Evolutionary conservation across 1,139 yeast species (phyloP).

Genomic region (Kodamaea derodonti): DNA sequence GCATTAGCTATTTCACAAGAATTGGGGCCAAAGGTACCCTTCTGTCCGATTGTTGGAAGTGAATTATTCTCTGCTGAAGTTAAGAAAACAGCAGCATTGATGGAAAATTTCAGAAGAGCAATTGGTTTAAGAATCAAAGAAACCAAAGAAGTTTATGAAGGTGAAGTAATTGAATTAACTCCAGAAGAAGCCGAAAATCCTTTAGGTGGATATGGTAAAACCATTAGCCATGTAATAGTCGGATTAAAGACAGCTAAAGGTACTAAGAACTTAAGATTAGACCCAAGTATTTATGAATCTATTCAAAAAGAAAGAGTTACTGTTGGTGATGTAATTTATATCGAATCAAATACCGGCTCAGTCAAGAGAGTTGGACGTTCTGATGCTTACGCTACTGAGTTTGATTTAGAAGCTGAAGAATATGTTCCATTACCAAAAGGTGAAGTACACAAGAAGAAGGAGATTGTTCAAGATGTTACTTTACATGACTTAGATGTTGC

Average conservation of each 20-base stretch:
- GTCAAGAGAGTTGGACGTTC: conserved; percentile 97
- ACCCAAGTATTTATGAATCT: conserved; percentile 93
- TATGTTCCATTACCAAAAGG: conserved; percentile 98
- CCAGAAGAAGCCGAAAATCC: conserved; percentile 98
- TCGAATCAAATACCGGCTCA: conserved; percentile 96
- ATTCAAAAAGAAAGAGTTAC: conserved; percentile 93
- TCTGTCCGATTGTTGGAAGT: conserved; percentile 95
- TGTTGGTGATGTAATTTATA: conserved; percentile 94
- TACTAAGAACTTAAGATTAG: conserved; percentile 85
- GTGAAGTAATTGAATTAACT: conserved; percentile 93
- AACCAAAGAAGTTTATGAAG: conserved; percentile 97
- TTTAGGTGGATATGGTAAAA: conserved; percentile 95
- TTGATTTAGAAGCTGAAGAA: conserved; percentile 97
- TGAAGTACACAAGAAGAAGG: conserved; percentile 97
- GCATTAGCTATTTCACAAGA: conserved; percentile 96
- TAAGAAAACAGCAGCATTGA: conserved; percentile 91
- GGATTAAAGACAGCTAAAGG: conserved; percentile 96
- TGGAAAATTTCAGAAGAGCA: conserved; percentile 97
- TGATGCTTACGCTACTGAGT: conserved; percentile 97
- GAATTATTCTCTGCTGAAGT: conserved; percentile 97
- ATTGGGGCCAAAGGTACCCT: conserved; percentile 96
- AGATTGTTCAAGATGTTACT: conserved; percentile 95
- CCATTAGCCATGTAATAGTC: conserved; percentile 88
- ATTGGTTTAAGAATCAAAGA: conserved; percentile 95
- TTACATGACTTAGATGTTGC: conserved; percentile 95